Evolutionary conservation across 106 monocot genomes (phyloP).

Genomic region (Dendrobium nobile): DNA sequence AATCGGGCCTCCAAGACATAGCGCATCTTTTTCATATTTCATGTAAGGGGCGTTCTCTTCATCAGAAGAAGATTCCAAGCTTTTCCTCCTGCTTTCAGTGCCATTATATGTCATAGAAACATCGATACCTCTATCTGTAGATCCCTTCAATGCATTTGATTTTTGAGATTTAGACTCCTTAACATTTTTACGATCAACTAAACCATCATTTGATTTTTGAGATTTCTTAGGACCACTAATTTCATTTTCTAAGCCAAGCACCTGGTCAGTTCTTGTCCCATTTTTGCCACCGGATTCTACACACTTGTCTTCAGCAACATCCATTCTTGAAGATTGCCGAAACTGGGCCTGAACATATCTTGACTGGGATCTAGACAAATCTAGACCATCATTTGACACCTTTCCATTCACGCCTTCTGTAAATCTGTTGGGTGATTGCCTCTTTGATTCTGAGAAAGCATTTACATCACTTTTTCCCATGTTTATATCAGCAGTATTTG

Average conservation of each 20-base stretch:
- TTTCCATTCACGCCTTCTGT: slow-evolving; percentile 24
- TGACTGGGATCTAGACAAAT: slow-evolving; percentile 25
- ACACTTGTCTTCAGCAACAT: slow-evolving; percentile 32
- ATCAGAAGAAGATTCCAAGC: slow-evolving; percentile 44
- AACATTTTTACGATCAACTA: slow-evolving; percentile 23
- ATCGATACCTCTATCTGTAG: slow-evolving; percentile 29
- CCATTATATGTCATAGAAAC: slow-evolving; percentile 18
- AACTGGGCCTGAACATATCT: slow-evolving; percentile 22
- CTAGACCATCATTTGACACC: slow-evolving; percentile 20
- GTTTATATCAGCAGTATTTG: slow-evolving; percentile 11
- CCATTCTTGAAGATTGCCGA: slow-evolving; percentile 27
- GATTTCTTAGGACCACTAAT: slow-evolving; percentile 20
- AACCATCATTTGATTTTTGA: too few species aligned
- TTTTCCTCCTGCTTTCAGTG: slow-evolving; percentile 25
- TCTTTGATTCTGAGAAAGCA: slow-evolving; percentile 24
- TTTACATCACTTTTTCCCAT: slow-evolving; percentile 27
- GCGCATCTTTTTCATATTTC: slow-evolving; percentile 78
- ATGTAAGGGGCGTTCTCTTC: slow-evolving; percentile 50
- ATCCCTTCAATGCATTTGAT: slow-evolving; percentile 18
- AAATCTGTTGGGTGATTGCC: slow-evolving; percentile 22
- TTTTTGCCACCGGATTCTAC: slow-evolving; percentile 22
- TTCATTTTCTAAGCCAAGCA: slow-evolving; percentile 20
- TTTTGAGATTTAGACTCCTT: slow-evolving; percentile 36
- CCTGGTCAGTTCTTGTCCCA: slow-evolving; percentile 26
- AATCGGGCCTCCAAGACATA: slow-evolving; percentile 68